Percentiles rank a stretch among this genome's conserved stretches.
Evolutionary conservation across 495 filamentous ascomycete genomes (phyloP).

Genomic region (Penicillium subrubescens): DNA sequence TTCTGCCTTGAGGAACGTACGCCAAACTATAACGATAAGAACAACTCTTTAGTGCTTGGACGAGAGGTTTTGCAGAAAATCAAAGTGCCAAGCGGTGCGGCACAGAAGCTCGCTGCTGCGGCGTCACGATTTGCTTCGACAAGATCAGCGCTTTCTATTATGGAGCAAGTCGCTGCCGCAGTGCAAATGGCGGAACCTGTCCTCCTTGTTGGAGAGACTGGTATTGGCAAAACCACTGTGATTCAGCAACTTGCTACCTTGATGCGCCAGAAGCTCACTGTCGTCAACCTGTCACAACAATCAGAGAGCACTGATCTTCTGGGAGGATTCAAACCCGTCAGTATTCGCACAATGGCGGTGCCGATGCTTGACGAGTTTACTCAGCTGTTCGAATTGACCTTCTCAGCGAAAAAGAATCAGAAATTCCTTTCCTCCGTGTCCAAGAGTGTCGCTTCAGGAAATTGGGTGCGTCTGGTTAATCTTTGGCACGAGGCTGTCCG

Average conservation of each 20-base stretch:
- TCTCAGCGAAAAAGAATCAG: conserved; percentile 82
- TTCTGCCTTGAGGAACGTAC: conserved; percentile 69
- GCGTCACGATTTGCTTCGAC: conserved; percentile 49
- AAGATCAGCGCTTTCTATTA: conserved; percentile 44
- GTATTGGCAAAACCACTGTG: conserved; percentile 95
- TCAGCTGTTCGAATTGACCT: conserved; percentile 80
- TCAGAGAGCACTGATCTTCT: conserved; percentile 92
- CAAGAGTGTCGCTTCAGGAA: conserved; percentile 75
- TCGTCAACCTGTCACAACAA: conserved; percentile 95
- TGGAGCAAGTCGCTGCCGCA: conserved; percentile 85
- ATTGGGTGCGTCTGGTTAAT: conserved; percentile 81
- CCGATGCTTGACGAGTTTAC: conserved; percentile 94
- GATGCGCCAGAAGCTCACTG: conserved; percentile 78
- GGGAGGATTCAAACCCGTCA: conserved; percentile 95
- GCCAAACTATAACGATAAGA: conserved; percentile 61
- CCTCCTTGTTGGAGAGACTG: conserved; percentile 94
- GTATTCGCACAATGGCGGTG: conserved; percentile 80
- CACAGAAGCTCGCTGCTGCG: conserved; percentile 35
- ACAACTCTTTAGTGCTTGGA: conserved; percentile 64
- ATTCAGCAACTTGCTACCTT: conserved; percentile 88
- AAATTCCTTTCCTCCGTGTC: conserved; percentile 77
- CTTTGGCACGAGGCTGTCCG: conserved; percentile 88
- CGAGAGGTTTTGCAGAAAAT: conserved; percentile 56
- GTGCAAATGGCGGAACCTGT: conserved; percentile 84
- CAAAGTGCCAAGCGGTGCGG: conserved; percentile 41